Evolutionary conservation across 805 yeast species (phyloP).

Genomic region (Myxozyma mucilagina): DNA sequence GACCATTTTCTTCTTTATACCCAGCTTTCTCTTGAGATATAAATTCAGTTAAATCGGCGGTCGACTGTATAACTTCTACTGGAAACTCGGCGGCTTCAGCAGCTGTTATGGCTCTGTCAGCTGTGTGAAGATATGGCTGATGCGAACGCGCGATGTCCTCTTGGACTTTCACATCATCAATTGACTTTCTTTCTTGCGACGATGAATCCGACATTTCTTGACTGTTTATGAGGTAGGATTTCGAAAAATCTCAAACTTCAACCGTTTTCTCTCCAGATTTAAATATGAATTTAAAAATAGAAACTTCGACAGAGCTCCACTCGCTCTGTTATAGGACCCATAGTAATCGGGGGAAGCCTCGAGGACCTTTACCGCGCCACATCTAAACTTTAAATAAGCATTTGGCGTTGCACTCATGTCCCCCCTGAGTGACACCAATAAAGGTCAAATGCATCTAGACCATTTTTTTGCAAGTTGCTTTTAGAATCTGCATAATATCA

Average conservation of each 20-base stretch:
- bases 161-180: conserved; percentile 38
- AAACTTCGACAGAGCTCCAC: too few species aligned
- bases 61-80: conserved; percentile 25
- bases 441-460: neutral
- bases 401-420: neutral
- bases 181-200: neutral
- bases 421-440: neutral
- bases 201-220: neutral
- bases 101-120: conserved; percentile 17
- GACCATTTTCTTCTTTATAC: conserved; percentile 26
- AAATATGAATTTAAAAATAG: too few species aligned
- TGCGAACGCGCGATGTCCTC: conserved; percentile 9
- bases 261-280: too few species aligned
- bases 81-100: conserved; percentile 35
- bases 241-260: too few species aligned
- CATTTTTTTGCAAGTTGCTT: neutral
- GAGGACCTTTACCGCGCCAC: neutral
- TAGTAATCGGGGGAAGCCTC: neutral
- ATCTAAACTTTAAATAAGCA: neutral
- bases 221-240: too few species aligned
- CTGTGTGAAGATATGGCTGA: conserved; percentile 30
- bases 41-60: conserved; percentile 34
- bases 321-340: neutral
- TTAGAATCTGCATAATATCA: neutral
- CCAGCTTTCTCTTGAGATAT: conserved; percentile 26